Base-by-base conservation (phyloP, 202 grass and related monocot species). In the Carex sylvatica region DNA sequence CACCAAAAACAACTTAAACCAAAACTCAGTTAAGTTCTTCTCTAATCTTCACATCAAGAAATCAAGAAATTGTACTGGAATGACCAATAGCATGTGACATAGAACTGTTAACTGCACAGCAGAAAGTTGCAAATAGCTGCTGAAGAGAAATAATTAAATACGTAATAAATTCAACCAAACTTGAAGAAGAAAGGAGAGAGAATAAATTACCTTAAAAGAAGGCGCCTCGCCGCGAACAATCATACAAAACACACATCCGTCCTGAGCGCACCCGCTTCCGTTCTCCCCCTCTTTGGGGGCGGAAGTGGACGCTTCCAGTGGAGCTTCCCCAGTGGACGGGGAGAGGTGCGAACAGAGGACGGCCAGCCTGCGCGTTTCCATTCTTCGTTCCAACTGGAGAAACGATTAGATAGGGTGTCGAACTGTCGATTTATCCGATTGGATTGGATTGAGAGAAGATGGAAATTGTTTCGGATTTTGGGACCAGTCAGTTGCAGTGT, bases 261-360 rank as follows among this genome's bases (percentile, higher is more conserved):
- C 79, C 54, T 84, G 65, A 47, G 30, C 59, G 88, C 9, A 6
- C 2, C 65, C 65, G 23, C 14, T 71, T 26, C 55, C 84, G 47
- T 84, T 72, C 55, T 55, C 76, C 59, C 6, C 33, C 40, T 53
- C 80, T 82, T 15, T 52, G 24, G 62, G 33, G 49, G 61, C 14
- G 2, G 80, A 82, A 69, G 80, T 70, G 61, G 80, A 82, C 44
- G 63, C 77, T 31, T 61, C 47, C 65, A 77, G 63, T 31, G 9
- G 16, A 10, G 61, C n/a, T 12, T 73, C 40, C 35, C 63, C 76
- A 11, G 87, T 47, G 13, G 65, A 82, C 4, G 71, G 70, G 40
- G 9, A 81, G 79, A 95, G 40, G 88, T 95, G 93, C 47, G 93
- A 86, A 56, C 84, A 82, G 62, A 95, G 88, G 52, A 89, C 87